Conservation (phyloP, 1,139 yeast genomes). For the Hyphopichia fennica region DNA sequence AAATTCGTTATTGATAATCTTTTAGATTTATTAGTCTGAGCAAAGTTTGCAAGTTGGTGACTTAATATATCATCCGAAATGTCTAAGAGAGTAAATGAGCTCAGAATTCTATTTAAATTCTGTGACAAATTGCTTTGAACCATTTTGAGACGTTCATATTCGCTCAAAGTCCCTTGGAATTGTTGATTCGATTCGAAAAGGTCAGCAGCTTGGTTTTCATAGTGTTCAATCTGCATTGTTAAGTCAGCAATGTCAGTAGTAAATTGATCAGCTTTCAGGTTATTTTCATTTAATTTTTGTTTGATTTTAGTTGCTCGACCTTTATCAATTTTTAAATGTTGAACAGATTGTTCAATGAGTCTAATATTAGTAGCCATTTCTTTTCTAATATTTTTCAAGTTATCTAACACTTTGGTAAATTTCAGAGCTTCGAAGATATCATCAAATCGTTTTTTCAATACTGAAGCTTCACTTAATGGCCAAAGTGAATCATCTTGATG, state of each 20-base stretch:
- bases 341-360: slow-evolving; percentile 73
- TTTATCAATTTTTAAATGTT: slow-evolving; percentile 70
- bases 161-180: slow-evolving; percentile 71
- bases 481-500: slow-evolving; percentile 97
- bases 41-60: slow-evolving; percentile 7
- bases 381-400: slow-evolving; percentile 70
- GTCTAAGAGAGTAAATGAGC: neutral
- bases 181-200: slow-evolving; percentile 79
- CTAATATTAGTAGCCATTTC: slow-evolving; percentile 76
- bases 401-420: slow-evolving; percentile 87
- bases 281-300: slow-evolving; percentile 46
- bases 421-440: slow-evolving; percentile 95
- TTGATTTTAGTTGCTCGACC: slow-evolving; percentile 66
- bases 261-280: slow-evolving; percentile 43
- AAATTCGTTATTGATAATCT: slow-evolving; percentile 9
- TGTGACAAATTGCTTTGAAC: neutral
- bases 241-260: slow-evolving; percentile 51
- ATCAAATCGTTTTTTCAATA: slow-evolving; percentile 87
- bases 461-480: slow-evolving; percentile 94
- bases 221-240: slow-evolving; percentile 48
- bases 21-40: slow-evolving; percentile 13
- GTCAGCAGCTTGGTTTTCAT: slow-evolving; percentile 59
- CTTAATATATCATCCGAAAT: slow-evolving; percentile 10
- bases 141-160: slow-evolving; percentile 52
- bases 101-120: neutral